A percentile compares a stretch with the other conserved stretches of the same genome.
These are phyloP conservation scores for Bruguiera gymnorhiza DNA, from an alignment of 345 rosid genomes.

Conservation along the genomic window DNA sequence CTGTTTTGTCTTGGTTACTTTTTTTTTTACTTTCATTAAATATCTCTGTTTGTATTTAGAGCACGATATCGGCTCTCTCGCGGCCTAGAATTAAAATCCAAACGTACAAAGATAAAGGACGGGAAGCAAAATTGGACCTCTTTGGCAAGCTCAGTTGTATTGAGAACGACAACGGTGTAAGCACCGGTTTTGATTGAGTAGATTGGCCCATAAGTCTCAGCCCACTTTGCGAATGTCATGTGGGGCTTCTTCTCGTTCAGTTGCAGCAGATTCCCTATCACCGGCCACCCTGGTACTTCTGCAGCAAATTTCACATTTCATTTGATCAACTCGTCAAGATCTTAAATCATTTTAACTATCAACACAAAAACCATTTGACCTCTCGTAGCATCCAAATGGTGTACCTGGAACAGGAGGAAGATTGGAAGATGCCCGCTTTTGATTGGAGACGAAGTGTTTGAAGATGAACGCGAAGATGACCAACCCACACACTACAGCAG, in stretches of 20 bases:
- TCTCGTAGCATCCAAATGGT: neutral
- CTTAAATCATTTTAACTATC: neutral
- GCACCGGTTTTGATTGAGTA: neutral
- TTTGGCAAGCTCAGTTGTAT: too few species aligned
- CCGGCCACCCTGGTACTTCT: constrained; percentile 77
- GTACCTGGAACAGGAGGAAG: constrained; percentile 65
- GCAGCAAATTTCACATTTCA: constrained; percentile 16
- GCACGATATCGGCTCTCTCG: too few species aligned
- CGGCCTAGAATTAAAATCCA: too few species aligned
- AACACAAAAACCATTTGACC: neutral
- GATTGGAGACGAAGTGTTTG: constrained; percentile 25
- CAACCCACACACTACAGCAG: constrained; percentile 36
- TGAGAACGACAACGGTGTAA: too few species aligned
- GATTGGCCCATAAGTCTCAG: constrained; percentile 42
- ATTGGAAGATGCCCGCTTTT: constrained; percentile 27
- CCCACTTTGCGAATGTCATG: constrained; percentile 74
- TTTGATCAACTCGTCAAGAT: neutral
- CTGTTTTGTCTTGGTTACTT: too few species aligned
- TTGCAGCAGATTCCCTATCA: constrained; percentile 80
- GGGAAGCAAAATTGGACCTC: too few species aligned
- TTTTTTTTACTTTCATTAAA: too few species aligned
- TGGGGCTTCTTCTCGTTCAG: constrained; percentile 91
- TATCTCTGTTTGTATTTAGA: too few species aligned
- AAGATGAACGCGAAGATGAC: constrained; percentile 33
- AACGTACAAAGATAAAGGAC: too few species aligned